Base-by-base conservation (phyloP, 108 stramenopile species). In the Cylindrotheca closterium region DNA sequence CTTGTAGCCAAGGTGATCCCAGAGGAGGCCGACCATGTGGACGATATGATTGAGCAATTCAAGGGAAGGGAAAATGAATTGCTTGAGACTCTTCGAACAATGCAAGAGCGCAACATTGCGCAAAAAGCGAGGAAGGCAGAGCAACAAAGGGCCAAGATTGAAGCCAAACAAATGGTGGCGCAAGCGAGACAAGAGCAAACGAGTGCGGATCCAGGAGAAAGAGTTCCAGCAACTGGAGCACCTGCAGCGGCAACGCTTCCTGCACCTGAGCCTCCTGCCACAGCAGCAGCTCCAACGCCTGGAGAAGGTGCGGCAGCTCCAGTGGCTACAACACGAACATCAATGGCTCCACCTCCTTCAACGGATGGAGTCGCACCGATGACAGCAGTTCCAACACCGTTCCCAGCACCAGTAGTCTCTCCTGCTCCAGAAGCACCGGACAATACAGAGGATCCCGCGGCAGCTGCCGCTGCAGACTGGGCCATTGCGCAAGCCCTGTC, bases 21-120 rank as follows among this genome's bases (percentile, higher is more conserved):
- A 0, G 86, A 87, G 32, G 86, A 87, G 51, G 53, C 77, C 12
- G 80, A 84, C 26, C 80, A 87, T 45, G 65, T 87, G 42, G 86
- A 87, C 45, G 86, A 79, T 18, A 87, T 87, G 86, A 83, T 87
- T 82, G 59, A 58, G 2, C 82, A 87, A 67, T 87, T 87, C 50
- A 31, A 70, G 34, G 86, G 80, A 12, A 71, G 74, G n/a, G 86
- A 87, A 60, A 65, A 79, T 19, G 67, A 79, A 47, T 77, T 87
- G 21, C 48, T 87, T 17, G 75, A 82, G 24, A 84, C 86, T 12
- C 80, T 87, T 2, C 52, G 78, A 47, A 82, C 78, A 1, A 87
- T 87, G 82, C 80, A 87, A 57, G 82, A 84, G 64, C 49, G 82
- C 34, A 72, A 72, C 56, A 56, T 79, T 19, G 79, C 86, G 3